Evolutionary conservation across 2,329 filamentous ascomycete genomes (phyloP), one percentile per base, ranked within the genome.

Genomic region (Apiospora hydei): DNA sequence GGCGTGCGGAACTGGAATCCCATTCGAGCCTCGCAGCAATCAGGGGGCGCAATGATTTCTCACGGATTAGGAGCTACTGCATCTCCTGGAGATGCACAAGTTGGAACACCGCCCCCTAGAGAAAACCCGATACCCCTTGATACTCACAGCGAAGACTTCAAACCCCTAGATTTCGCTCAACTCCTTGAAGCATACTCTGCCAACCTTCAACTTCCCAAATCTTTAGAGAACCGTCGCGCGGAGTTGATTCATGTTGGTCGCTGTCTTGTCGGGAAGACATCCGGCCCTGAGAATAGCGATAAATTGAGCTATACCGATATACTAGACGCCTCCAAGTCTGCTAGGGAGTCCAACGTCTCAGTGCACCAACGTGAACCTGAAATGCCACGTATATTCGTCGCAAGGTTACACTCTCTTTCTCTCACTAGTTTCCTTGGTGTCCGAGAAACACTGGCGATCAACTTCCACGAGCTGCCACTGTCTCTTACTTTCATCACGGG

Each of bases 341-440:
- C 51, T 43, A 2, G 26, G 30, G 69, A 41, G 18, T 2, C 10
- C 38, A 46, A 16, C 64, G 24, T n/a, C 34, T 24, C n/a, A 1
- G 30, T 16, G 1, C 67, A 46, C n/a, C 44, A 53, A 18, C 13
- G 16, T 8, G 34, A 41, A n/a, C 46, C 34, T 18, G 67, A 53
- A 4, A 61, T 51, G 26, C 41, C 71, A 5, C 49, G 67, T n/a
- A 73, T 79, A n/a, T 81, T 81, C 53, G 75, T 76, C 11, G 78
- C 78, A 8, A 73, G 73, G 41, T 76, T 76, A 30, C 74, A 67
- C n/a, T 71, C 75, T 4, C 72, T 82, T 38, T 77, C 75, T 11
- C 80, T 81, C 26, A 77, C 75, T n/a, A 82, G 81, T 69, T 82
- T 82, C 30, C 77, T 82, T 8, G 78, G 80, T 34, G 69, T 82